Evolutionary conservation across 805 yeast genomes (phyloP), one percentile per base, ranked within the genome.

Genomic region (Candida dendrica): DNA sequence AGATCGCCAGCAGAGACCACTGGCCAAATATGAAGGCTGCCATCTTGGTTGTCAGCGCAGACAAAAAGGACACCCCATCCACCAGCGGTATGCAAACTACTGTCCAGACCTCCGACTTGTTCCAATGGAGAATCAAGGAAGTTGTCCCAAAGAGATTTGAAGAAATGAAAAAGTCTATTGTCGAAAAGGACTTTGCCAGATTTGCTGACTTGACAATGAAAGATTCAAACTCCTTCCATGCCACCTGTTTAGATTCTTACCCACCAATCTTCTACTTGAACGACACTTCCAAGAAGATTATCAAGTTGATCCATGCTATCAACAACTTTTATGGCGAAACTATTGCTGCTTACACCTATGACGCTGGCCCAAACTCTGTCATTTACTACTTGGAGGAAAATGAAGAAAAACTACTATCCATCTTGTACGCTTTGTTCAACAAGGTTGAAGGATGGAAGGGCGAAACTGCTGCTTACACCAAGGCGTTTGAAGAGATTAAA

Each of bases 321-420:
- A 93, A 93, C 59, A 81, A 74, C 49, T 63, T 61, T 45, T 66
- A 63, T 46, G 52, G 55, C 18, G 70, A 75, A 55, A 73, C 74
- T 11, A 73, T 91, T 42, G 98, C 96, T 11, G 98, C 98, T 32
- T 93, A 93, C 65, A 93, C 99, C 2, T 93, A 84, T 58, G 99
- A 93, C 64, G 99, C 99, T 27, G 99, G 99, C 59, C 98, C 99
- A 64, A 93, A 93, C 65, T 96, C 97, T 17, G 99, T 93, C 36
- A 75, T 93, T 47, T 93, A 93, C 68, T 93, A 93, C 60, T 79
- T 82, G 59, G 75, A 74, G 50, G 71, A 79, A 55, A 77, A 91
- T 64, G 96, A 89, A 64, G 53, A 65, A n/a, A 71, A 69, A 47
- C 80, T 93, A 6, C 73, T 91, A 52, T 81, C 89, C 3, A 71